Percentiles rank a stretch among this genome's conserved stretches.
Evolutionary conservation across 2,329 filamentous ascomycete genomes (phyloP).

Genomic region (Thielaviopsis musarum): DNA sequence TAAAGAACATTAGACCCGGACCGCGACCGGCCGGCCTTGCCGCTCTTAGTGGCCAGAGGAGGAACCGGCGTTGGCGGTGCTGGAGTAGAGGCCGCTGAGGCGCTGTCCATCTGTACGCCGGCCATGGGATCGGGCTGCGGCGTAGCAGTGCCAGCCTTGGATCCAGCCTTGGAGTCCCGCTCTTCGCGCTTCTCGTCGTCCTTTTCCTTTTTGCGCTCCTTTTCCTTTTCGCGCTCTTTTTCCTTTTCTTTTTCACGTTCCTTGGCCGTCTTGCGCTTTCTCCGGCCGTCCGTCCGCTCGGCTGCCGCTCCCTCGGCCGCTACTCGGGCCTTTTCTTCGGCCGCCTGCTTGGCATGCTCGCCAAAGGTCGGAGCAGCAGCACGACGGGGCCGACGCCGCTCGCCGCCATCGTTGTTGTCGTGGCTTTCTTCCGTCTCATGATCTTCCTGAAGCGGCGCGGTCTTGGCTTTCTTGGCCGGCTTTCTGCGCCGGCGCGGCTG

Average conservation of each 20-base stretch:
- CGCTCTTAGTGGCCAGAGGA: conserved; percentile 22
- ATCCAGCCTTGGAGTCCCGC: conserved; percentile 18
- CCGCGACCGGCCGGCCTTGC: conserved; percentile 32
- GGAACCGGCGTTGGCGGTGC: conserved; percentile 27
- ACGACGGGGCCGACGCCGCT: conserved; percentile 42
- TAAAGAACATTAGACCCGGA: conserved; percentile 35
- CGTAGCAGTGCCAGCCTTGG: conserved; percentile 26
- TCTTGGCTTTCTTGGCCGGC: conserved; percentile 39
- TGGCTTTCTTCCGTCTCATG: conserved; percentile 42
- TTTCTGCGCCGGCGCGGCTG: conserved; percentile 43
- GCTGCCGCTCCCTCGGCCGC: background rate
- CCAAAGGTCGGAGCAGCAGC: conserved; percentile 57
- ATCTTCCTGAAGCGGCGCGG: conserved; percentile 50
- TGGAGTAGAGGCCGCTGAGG: conserved; percentile 6
- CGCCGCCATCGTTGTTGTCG: conserved; percentile 41
- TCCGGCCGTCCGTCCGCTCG: conserved; percentile 4
- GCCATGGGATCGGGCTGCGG: conserved; percentile 5
- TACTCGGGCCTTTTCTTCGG: conserved; percentile 9
- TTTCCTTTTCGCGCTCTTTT: conserved; percentile 19
- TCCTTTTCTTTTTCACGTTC: conserved; percentile 30
- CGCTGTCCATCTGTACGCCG: background rate
- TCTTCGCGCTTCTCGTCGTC: conserved; percentile 23
- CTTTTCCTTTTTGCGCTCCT: conserved; percentile 20
- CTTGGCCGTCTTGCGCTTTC: conserved; percentile 19
- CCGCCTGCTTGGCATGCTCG: conserved; percentile 28